Percentiles rank a stretch among this genome's conserved stretches.
These are phyloP conservation scores for Phyllostachys edulis DNA, from an alignment of 176 grass and related monocot genomes.

Conservation along the genomic window DNA sequence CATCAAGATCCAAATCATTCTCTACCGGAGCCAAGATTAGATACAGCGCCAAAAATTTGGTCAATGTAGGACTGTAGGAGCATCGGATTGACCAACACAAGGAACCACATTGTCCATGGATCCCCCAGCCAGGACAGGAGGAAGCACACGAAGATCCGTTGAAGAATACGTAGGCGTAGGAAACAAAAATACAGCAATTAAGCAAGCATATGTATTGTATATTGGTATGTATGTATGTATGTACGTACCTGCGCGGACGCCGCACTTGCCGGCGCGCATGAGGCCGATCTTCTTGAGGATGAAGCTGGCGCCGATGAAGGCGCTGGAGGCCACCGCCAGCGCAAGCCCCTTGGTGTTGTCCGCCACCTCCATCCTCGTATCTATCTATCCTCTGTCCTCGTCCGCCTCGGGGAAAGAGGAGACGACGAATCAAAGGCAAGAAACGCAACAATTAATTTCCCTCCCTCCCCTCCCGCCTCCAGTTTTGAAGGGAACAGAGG, in stretches of 20 bases:
- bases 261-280: constrained; percentile 66
- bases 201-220: neutral
- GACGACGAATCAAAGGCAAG: neutral
- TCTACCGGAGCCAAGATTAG: neutral
- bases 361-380: constrained; percentile 32
- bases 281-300: constrained; percentile 99
- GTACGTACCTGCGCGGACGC: constrained; percentile 52
- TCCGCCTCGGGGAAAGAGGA: too few relatives aligned
- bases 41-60: neutral
- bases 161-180: neutral
- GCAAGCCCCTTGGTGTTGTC: constrained; percentile 75
- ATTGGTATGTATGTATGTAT: too few relatives aligned
- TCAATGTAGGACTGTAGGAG: too few relatives aligned
- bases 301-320: constrained; percentile 95
- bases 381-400: too few relatives aligned
- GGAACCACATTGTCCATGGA: neutral
- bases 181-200: neutral
- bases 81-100: neutral
- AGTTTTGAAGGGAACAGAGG: constrained; percentile 26
- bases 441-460: neutral
- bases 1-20: neutral
- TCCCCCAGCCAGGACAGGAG: neutral
- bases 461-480: neutral
- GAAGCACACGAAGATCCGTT: neutral
- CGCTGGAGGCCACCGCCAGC: constrained; percentile 73